A percentile compares a stretch with the other conserved stretches of the same genome.
Conservation (phyloP, 371 early-diverging fungal genomes). For the Syncephalastrum sp. region DNA sequence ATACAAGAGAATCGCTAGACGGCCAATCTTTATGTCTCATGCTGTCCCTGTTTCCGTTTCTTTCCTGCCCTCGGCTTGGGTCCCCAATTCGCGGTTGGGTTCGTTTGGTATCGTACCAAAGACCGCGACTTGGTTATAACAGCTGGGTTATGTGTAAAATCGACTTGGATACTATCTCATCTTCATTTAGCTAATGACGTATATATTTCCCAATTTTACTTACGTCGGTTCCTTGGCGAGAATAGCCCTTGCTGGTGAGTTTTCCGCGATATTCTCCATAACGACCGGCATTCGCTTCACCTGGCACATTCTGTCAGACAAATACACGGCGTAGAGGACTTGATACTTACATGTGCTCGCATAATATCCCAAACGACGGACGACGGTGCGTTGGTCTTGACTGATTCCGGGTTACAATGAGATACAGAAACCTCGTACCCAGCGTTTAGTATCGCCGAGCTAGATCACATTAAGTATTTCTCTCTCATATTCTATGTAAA, state of each 20-base stretch:
- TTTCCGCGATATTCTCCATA: constrained; percentile 62
- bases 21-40: too few relatives aligned
- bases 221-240: constrained; percentile 59
- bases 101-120: constrained; percentile 89
- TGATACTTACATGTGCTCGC: constrained; percentile 33
- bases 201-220: neutral
- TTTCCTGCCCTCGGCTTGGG: constrained; percentile 82
- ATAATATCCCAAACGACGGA: constrained; percentile 93
- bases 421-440: constrained; percentile 92
- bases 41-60: constrained; percentile 40
- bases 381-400: constrained; percentile 97
- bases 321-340: neutral
- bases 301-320: constrained; percentile 37
- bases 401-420: constrained; percentile 81
- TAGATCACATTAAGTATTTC: constrained; percentile 14
- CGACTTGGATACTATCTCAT: constrained; percentile 46
- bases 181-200: neutral
- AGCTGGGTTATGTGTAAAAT: constrained; percentile 71
- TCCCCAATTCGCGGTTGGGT: constrained; percentile 95
- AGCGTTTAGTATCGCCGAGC: constrained; percentile 91
- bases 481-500: neutral
- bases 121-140: constrained; percentile 76
- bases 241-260: constrained; percentile 70
- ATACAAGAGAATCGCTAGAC: too few relatives aligned
- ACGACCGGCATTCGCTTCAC: constrained; percentile 59